phyloP scores from a whole-genome alignment of 306 rosid genomes.

The Medicago lupulina region DNA sequence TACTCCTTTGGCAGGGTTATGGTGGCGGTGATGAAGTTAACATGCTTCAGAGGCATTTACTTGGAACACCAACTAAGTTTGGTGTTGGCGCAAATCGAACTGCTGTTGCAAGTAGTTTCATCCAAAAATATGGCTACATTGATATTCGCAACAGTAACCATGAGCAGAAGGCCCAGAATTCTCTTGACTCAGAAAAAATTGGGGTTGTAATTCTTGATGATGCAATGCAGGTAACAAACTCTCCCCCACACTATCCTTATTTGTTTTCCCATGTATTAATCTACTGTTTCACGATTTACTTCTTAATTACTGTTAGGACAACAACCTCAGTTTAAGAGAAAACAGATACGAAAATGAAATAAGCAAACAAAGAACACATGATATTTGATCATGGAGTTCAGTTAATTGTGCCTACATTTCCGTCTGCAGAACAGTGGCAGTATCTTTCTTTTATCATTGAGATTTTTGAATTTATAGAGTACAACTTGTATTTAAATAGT shows the following conservation, averaged over 20 bases:
- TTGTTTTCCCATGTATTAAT: neutral
- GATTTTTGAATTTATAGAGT: too few relatives aligned
- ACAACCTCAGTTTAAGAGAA: too few relatives aligned
- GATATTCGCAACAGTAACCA: slow-evolving; percentile 47
- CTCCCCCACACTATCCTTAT: neutral
- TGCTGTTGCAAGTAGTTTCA: slow-evolving; percentile 57
- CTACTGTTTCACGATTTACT: neutral
- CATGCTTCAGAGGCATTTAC: slow-evolving; percentile 83
- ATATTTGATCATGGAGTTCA: too few relatives aligned
- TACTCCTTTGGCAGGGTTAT: slow-evolving; percentile 71
- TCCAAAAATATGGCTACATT: slow-evolving; percentile 67
- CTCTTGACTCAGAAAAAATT: slow-evolving; percentile 54
- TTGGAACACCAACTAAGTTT: slow-evolving; percentile 67
- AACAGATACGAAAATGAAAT: too few relatives aligned
- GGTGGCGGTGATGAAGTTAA: slow-evolving; percentile 93
- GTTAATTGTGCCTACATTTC: too few relatives aligned
- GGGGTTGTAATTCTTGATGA: slow-evolving; percentile 81
- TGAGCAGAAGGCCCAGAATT: slow-evolving; percentile 37
- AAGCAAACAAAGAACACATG: too few relatives aligned
- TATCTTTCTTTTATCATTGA: too few relatives aligned
- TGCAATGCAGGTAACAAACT: slow-evolving; percentile 83
- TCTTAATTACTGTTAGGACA: neutral
- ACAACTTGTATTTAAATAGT: too few relatives aligned
- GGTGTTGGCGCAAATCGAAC: slow-evolving; percentile 85
- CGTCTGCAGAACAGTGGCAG: too few relatives aligned